Evolutionary conservation across 163 green algal species (phyloP).

Genomic region (Prototheca stagnorum): DNA sequence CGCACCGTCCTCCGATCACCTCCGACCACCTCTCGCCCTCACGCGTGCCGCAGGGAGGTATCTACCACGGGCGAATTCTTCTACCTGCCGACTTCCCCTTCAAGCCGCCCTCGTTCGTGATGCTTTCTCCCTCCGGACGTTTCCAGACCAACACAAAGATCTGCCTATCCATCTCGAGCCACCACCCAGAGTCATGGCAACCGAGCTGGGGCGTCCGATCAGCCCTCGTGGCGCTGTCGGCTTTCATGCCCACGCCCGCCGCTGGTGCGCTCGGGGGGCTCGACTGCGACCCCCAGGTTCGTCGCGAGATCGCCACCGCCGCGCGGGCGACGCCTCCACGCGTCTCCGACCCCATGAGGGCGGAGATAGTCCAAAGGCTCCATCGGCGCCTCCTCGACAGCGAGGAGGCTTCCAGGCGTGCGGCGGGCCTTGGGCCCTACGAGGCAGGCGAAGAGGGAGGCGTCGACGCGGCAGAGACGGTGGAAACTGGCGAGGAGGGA

Average conservation of each 20-base stretch:
- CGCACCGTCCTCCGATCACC: no score
- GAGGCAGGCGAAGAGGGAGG: no score
- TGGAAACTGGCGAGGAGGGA: not conserved
- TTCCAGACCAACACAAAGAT: conserved; percentile 74
- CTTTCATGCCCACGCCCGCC: conserved; percentile 81
- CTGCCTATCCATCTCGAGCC: conserved; percentile 86
- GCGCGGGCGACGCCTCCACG: conserved; percentile 32
- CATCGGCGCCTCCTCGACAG: no score
- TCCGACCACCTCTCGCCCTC: no score
- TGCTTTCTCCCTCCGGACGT: conserved; percentile 80
- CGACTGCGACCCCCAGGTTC: conserved; percentile 57
- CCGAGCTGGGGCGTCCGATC: conserved; percentile 89
- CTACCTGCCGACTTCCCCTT: conserved; percentile 96
- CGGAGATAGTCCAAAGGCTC: no score
- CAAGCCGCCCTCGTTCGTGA: conserved; percentile 95
- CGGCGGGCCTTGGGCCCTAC: no score
- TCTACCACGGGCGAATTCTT: conserved; percentile 95
- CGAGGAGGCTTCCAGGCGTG: no score
- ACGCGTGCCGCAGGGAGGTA: conserved; percentile 50
- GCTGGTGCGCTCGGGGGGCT: conserved; percentile 63
- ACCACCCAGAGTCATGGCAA: conserved; percentile 95
- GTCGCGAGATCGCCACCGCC: conserved; percentile 37
- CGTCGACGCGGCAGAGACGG: not conserved
- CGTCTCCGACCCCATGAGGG: not conserved
- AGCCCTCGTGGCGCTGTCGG: conserved; percentile 82